Conservation (phyloP, 768 basidiomycete genomes). For the Tylopilus sp. region DNA sequence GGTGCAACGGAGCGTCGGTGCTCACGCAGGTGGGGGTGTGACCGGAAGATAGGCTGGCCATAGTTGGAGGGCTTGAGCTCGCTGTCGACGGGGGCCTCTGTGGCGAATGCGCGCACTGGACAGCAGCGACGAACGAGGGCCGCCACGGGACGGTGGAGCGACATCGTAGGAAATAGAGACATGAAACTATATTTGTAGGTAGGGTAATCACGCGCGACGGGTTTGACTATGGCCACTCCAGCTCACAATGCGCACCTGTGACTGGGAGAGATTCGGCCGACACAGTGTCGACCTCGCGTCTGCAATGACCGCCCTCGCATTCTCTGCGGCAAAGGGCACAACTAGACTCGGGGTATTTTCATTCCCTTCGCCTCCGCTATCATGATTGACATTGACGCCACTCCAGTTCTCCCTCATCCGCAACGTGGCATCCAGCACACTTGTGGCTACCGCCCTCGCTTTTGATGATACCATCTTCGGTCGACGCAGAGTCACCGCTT, state of each 20-base stretch:
- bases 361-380: slow-evolving; percentile 2
- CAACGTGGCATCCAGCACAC: slow-evolving; percentile 53
- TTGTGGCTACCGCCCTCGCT: slow-evolving; percentile 53
- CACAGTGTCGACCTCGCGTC: slow-evolving; percentile 67
- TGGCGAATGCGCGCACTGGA: slow-evolving; percentile 33
- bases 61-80: slow-evolving; percentile 65
- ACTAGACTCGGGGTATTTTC: slow-evolving; percentile 64
- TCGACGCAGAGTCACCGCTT: slow-evolving; percentile 54
- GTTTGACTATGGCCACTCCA: slow-evolving; percentile 15
- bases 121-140: neutral
- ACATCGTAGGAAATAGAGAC: no score
- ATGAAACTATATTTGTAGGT: no score
- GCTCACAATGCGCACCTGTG: slow-evolving; percentile 24
- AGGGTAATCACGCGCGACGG: slow-evolving; percentile 24
- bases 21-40: slow-evolving; percentile 80
- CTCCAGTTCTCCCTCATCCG: slow-evolving; percentile 66
- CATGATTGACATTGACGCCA: neutral
- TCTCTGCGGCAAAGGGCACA: slow-evolving; percentile 60
- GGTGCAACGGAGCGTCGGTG: slow-evolving; percentile 7
- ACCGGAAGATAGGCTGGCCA: slow-evolving; percentile 74
- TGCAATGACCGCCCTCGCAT: slow-evolving; percentile 58
- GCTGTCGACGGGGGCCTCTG: slow-evolving; percentile 24
- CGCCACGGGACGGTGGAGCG: slow-evolving; percentile 9
- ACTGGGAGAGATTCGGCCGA: slow-evolving; percentile 45
- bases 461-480: slow-evolving; percentile 70